These are phyloP conservation scores for Corinectria fuckeliana DNA, from an alignment of 2,329 filamentous ascomycete species.

Conservation along the genomic window DNA sequence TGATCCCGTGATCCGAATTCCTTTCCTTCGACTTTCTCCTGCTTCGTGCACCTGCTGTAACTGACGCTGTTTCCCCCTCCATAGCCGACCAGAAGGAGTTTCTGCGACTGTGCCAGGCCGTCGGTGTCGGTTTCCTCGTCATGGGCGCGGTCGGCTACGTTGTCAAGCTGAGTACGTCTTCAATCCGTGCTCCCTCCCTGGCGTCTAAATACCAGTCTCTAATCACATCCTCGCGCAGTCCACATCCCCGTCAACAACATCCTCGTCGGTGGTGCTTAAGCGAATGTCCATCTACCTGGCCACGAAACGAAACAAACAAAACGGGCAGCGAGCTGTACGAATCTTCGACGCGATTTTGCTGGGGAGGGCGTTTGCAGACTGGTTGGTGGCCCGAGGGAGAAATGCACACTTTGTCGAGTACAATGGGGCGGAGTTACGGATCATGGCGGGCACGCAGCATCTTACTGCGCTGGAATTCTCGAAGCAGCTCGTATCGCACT, in stretches of 20 bases:
- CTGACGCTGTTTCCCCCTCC: conserved; percentile 4
- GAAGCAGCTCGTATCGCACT: conserved; percentile 21
- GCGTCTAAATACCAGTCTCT: background rate
- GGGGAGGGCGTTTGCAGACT: conserved; percentile 7
- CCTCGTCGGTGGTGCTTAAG: conserved; percentile 69
- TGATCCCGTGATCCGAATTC: conserved; percentile 1
- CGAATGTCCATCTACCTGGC: background rate
- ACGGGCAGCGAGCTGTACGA: conserved; percentile 1
- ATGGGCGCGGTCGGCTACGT: conserved; percentile 75
- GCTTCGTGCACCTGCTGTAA: background rate
- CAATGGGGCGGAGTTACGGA: conserved; percentile 38
- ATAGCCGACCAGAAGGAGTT: conserved; percentile 53
- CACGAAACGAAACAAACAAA: background rate
- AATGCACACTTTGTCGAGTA: conserved; percentile 34
- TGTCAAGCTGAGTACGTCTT: conserved; percentile 68
- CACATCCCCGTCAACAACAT: conserved; percentile 76
- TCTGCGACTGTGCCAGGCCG: conserved; percentile 60
- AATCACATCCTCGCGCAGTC: conserved; percentile 51
- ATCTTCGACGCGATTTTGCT: conserved; percentile 1
- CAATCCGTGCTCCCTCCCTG: background rate
- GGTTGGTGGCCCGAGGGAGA: conserved; percentile 7
- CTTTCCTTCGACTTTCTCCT: too few relatives aligned
- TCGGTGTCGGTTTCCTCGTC: conserved; percentile 72
- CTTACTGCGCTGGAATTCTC: conserved; percentile 32
- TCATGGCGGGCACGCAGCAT: conserved; percentile 36